Evolutionary conservation across 345 rosid genomes (phyloP).

Genomic region (Gossypium sturtianum): DNA sequence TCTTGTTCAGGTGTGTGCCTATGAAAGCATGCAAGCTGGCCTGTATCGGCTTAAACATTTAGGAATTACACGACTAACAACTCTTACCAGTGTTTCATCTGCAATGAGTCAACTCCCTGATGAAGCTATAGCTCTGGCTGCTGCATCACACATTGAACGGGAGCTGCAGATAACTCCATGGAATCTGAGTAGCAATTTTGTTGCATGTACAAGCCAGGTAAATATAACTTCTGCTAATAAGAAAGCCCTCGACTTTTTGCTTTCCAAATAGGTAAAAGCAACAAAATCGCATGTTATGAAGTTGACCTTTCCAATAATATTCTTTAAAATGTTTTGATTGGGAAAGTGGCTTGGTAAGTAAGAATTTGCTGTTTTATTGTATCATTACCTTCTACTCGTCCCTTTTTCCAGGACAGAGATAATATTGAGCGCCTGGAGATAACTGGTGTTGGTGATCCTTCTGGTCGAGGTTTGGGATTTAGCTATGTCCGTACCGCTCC

Average conservation of each 20-base stretch:
- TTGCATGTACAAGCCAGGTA: slow-evolving; percentile 92
- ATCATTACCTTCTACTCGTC: neutral
- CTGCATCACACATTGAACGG: slow-evolving; percentile 94
- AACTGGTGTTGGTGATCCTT: slow-evolving; percentile 98
- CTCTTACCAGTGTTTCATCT: slow-evolving; percentile 65
- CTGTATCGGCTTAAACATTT: slow-evolving; percentile 82
- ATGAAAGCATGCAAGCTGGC: slow-evolving; percentile 98
- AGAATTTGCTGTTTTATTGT: neutral
- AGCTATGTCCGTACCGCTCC: slow-evolving; percentile 90
- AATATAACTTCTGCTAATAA: slow-evolving; percentile 7
- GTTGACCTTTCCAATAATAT: neutral
- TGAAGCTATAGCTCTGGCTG: slow-evolving; percentile 94
- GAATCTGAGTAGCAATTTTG: slow-evolving; percentile 93
- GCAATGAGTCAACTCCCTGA: slow-evolving; percentile 94
- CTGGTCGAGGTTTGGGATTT: slow-evolving; percentile 96
- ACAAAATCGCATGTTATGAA: neutral
- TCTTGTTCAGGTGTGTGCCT: slow-evolving; percentile 70
- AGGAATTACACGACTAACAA: slow-evolving; percentile 74
- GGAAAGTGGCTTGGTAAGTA: neutral
- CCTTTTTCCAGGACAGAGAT: slow-evolving; percentile 71
- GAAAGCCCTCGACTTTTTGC: neutral
- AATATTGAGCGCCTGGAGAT: slow-evolving; percentile 96
- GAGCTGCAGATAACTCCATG: slow-evolving; percentile 95
- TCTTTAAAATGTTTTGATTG: neutral
- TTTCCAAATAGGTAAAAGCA: neutral